Base-by-base conservation (phyloP, 495 filamentous ascomycete species). In the Hyaloscypha bicolor region DNA sequence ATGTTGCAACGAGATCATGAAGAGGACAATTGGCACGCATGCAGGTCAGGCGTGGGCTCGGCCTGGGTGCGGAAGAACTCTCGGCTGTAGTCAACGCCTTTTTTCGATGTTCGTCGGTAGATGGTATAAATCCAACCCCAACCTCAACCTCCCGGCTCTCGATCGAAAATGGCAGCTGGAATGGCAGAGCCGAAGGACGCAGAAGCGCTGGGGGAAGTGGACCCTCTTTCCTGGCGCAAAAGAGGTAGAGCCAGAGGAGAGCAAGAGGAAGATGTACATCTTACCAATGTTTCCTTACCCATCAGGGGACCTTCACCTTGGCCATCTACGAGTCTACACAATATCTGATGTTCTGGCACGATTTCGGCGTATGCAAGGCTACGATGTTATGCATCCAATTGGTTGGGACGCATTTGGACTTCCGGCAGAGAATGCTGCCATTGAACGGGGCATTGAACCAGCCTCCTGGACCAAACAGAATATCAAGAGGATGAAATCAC, bases 271-370 rank as follows among this genome's bases (percentile, higher is more conserved):
- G 70, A 89, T 86, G 71, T 97, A 94, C 74, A 85, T 96, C 70
- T 80, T 95, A 25, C 90, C 93, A 63, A 97, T 97, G 93, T 96
- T 96, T 72, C 93, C 93, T 2, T 97, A 97, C 76, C 93, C 93
- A 3, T 96, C 93, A 0, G 93, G 93, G 9, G 88, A 88, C 32
- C 84, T 97, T n/a, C 93, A 97, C 76, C 87, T 97, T 72, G 93
- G 93, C 19, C 93, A 97, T 76, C 81, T 96, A 16, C 86, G 93
- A 3, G 91, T 95, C 56, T 97, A 96, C 80, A 94, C 93, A 21
- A 94, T 97, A 66, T 91, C 93, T 45, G 93, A 97, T 78, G 90
- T 93, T 3, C 77, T 97, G 35, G 87, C 92, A 19, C 83, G 93
- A 16, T 96, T 90, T 71, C 87, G 89, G 70, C 85, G 83, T 9